Percentiles rank a stretch among this genome's conserved stretches.
phyloP scores from a whole-genome alignment of 116 monocot species.

The Cymodocea nodosa region DNA sequence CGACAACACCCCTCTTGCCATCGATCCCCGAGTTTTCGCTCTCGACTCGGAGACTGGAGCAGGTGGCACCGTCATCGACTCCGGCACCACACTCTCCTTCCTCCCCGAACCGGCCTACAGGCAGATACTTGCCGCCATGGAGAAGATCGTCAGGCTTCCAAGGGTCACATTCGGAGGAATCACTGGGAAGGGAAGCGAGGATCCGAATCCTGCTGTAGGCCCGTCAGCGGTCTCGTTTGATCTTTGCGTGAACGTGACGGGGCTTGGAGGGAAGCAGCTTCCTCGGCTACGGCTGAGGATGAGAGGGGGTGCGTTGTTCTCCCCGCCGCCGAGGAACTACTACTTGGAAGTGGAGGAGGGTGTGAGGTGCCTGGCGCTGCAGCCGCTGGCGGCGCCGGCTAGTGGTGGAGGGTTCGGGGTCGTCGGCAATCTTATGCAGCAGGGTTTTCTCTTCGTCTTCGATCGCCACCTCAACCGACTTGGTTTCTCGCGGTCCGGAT shows the following conservation, averaged over 20 bases:
- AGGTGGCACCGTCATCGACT: conserved; percentile 40
- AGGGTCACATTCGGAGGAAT: conserved; percentile 4
- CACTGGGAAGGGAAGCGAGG: background rate
- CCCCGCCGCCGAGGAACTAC: conserved; percentile 47
- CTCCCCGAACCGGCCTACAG: conserved; percentile 28
- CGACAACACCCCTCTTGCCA: conserved; percentile 14
- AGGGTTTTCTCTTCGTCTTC: conserved; percentile 34
- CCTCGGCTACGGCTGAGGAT: conserved; percentile 22
- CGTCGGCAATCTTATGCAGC: conserved; percentile 45
- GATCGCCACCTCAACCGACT: conserved; percentile 25
- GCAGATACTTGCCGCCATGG: conserved; percentile 21
- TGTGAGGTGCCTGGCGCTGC: conserved; percentile 33
- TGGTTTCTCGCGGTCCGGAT: conserved; percentile 25
- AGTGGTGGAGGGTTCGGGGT: conserved; percentile 17
- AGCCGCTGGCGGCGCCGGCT: conserved; percentile 9
- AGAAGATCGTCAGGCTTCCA: conserved; percentile 10
- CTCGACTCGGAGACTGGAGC: conserved; percentile 17
- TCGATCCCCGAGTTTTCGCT: conserved; percentile 20
- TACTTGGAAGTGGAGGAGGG: conserved; percentile 31
- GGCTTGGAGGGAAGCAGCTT: background rate
- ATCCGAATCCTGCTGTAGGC: background rate
- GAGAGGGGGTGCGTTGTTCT: conserved; percentile 14
- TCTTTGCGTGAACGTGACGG: conserved; percentile 27
- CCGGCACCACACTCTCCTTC: conserved; percentile 41
- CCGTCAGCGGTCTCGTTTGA: conserved; percentile 14